These are phyloP conservation scores for Lunasporangiospora selenospora DNA, from an alignment of 192 early-diverging fungal genomes.

Conservation along the genomic window DNA sequence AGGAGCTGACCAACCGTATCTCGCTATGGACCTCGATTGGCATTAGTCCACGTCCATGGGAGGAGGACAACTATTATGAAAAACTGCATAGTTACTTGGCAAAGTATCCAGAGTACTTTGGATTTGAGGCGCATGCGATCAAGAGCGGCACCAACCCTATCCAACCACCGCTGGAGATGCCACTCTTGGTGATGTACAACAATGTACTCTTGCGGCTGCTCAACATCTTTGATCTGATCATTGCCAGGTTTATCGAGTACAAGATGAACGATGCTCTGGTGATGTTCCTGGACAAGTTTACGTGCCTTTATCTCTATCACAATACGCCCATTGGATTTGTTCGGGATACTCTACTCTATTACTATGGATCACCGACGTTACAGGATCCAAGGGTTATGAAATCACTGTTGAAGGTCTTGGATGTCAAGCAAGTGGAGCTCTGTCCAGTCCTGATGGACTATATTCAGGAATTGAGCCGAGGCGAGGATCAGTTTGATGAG, in stretches of 20 bases:
- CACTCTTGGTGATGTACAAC: conserved; percentile 76
- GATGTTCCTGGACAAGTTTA: conserved; percentile 67
- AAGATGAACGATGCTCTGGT: conserved; percentile 62
- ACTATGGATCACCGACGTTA: conserved; percentile 68
- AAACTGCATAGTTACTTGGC: conserved; percentile 68
- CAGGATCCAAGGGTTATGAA: conserved; percentile 57
- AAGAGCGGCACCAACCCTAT: conserved; percentile 47
- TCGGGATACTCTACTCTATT: conserved; percentile 70
- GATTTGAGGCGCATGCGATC: conserved; percentile 73
- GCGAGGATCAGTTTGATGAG: conserved; percentile 51
- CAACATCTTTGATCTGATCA: conserved; percentile 68
- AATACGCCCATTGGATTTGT: conserved; percentile 73
- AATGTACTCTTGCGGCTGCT: conserved; percentile 71
- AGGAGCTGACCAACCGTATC: conserved; percentile 62
- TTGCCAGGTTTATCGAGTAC: conserved; percentile 73
- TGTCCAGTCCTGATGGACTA: conserved; percentile 42
- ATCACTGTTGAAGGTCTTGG: conserved; percentile 29
- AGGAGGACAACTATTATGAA: conserved; percentile 69
- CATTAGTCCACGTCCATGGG: conserved; percentile 74
- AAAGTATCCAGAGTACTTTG: conserved; percentile 76
- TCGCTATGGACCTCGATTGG: conserved; percentile 68
- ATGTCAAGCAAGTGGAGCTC: conserved; percentile 31
- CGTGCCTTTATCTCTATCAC: conserved; percentile 68
- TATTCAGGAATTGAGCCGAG: conserved; percentile 51
- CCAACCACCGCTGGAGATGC: conserved; percentile 63